Conservation (phyloP, 352 stramenopile species). For the Aphanomyces stellatus region DNA sequence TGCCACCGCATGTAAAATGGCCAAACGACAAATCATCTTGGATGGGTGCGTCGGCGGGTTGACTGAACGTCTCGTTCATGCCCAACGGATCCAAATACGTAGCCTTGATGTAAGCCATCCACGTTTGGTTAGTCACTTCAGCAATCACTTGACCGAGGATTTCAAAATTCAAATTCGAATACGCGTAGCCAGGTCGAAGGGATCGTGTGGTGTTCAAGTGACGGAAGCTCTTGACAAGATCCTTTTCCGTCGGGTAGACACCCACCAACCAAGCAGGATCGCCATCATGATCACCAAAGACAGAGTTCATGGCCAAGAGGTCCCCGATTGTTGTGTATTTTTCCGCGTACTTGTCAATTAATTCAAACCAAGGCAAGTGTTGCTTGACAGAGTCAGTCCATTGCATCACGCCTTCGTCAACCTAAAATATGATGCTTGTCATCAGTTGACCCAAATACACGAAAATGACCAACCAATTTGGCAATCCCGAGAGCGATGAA, state of each 20-base stretch:
- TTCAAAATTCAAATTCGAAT: constrained; percentile 52
- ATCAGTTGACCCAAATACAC: no score
- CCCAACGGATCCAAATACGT: constrained; percentile 45
- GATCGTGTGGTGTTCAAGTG: constrained; percentile 33
- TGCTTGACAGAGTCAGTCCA: constrained; percentile 50
- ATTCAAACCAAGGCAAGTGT: constrained; percentile 41
- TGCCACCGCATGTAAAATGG: constrained; percentile 39
- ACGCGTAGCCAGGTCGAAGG: constrained; percentile 42
- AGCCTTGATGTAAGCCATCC: constrained; percentile 39
- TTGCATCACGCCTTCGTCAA: constrained; percentile 39
- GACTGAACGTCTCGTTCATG: constrained; percentile 47
- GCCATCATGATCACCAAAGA: neutral
- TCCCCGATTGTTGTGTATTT: constrained; percentile 41
- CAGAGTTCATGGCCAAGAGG: constrained; percentile 55
- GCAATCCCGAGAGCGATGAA: constrained; percentile 35
- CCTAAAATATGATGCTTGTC: no score
- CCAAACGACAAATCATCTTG: constrained; percentile 31
- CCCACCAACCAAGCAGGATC: constrained; percentile 21
- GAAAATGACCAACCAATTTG: no score
- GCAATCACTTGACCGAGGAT: constrained; percentile 55
- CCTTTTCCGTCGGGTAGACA: constrained; percentile 29
- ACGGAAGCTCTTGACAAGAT: constrained; percentile 29
- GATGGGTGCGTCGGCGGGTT: constrained; percentile 23
- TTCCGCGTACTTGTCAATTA: constrained; percentile 59
- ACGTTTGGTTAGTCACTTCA: constrained; percentile 33